A percentile compares a stretch with the other conserved stretches of the same genome.
Evolutionary conservation across 495 filamentous ascomycete genomes (phyloP).

Genomic region (Podospora anserina): DNA sequence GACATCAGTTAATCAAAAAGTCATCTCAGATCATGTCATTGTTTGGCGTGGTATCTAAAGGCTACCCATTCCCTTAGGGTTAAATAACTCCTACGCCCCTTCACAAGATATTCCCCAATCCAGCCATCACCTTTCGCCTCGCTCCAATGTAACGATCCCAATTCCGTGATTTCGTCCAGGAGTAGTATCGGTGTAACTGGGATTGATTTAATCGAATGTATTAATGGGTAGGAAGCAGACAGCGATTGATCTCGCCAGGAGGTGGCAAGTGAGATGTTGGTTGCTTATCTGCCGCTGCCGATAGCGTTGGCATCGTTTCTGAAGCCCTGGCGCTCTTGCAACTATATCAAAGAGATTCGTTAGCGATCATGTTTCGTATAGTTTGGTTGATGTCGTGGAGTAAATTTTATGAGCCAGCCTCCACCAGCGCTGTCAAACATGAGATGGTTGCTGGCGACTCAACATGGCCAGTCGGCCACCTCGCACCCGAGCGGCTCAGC

Average conservation of each 20-base stretch:
- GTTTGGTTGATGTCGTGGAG: neutral
- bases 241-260: neutral
- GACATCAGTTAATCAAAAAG: neutral
- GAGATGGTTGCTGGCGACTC: neutral
- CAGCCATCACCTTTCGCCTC: neutral
- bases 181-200: neutral
- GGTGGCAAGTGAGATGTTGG: neutral
- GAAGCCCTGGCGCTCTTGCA: constrained; percentile 40
- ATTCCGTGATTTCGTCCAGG: neutral
- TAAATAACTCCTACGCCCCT: neutral
- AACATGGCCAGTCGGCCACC: constrained; percentile 10
- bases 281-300: neutral
- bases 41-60: neutral
- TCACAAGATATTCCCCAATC: neutral
- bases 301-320: constrained; percentile 41
- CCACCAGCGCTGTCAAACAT: neutral
- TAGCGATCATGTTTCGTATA: neutral
- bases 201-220: neutral
- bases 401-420: neutral
- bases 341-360: constrained; percentile 29
- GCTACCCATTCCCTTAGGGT: neutral
- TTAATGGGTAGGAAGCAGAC: neutral
- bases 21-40: neutral
- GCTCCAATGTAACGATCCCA: neutral
- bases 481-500: constrained; percentile 6